phyloP scores from a whole-genome alignment of 345 rosid species.

The Clarkia xantiana region DNA sequence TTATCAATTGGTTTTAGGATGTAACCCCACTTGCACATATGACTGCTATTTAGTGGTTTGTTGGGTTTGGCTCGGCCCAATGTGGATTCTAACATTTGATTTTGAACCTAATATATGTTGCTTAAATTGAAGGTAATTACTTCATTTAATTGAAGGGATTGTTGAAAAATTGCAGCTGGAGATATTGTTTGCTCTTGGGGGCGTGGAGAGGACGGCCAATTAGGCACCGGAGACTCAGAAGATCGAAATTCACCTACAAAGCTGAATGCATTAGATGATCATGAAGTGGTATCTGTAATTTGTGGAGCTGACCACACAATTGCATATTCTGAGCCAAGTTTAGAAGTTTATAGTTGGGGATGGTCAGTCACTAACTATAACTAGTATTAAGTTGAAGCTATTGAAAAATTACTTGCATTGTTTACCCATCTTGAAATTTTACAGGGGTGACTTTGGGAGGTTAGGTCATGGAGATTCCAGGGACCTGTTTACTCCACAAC shows the following conservation, averaged over 20 bases:
- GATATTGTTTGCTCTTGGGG: slow-evolving; percentile 91
- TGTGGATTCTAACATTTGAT: no score
- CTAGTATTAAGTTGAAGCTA: no score
- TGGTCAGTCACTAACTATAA: slow-evolving; percentile 1
- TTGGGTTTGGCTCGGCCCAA: no score
- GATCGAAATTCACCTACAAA: slow-evolving; percentile 74
- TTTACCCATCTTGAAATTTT: slow-evolving; percentile 7
- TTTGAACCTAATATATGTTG: no score
- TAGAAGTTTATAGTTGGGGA: slow-evolving; percentile 55
- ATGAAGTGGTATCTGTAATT: slow-evolving; percentile 47
- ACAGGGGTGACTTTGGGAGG: slow-evolving; percentile 99
- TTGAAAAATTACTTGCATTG: background rate
- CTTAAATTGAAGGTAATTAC: background rate
- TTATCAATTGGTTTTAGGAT: no score
- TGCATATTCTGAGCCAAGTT: slow-evolving; percentile 53
- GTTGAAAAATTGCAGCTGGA: slow-evolving; percentile 41
- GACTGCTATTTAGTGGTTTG: no score
- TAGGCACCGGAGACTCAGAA: slow-evolving; percentile 91
- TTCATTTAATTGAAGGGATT: background rate
- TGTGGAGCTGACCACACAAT: slow-evolving; percentile 96
- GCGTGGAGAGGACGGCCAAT: slow-evolving; percentile 95
- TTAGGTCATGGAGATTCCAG: slow-evolving; percentile 94
- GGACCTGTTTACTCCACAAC: slow-evolving; percentile 85
- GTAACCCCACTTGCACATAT: no score
- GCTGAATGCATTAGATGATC: slow-evolving; percentile 56